These are phyloP conservation scores for Westerdykella aurantiaca DNA, from an alignment of 2,329 filamentous ascomycete genomes.

Conservation along the genomic window DNA sequence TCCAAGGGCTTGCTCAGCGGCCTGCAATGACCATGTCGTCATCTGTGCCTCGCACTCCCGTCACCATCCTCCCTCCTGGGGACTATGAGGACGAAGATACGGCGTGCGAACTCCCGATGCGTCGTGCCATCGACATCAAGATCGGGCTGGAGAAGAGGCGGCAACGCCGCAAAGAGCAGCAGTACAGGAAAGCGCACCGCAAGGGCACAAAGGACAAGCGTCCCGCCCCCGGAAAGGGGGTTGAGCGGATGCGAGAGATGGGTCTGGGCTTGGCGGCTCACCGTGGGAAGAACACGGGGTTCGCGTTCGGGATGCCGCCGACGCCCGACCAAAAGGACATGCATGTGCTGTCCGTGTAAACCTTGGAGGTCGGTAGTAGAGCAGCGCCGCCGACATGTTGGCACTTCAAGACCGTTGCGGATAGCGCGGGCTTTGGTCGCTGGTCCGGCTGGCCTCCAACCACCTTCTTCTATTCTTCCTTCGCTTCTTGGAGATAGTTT, in stretches of 20 bases:
- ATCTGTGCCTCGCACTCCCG: constrained; percentile 75
- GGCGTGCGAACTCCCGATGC: constrained; percentile 56
- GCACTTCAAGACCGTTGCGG: constrained; percentile 22
- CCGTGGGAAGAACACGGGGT: constrained; percentile 41
- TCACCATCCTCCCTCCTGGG: constrained; percentile 31
- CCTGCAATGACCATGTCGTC: constrained; percentile 72
- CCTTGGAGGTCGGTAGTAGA: constrained; percentile 22
- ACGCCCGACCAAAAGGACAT: constrained; percentile 32
- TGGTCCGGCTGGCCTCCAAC: background rate
- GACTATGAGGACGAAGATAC: constrained; percentile 39
- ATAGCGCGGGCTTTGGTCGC: background rate
- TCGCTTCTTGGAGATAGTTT: background rate
- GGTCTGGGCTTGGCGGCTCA: constrained; percentile 85
- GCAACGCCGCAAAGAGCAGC: constrained; percentile 87
- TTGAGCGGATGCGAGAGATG: constrained; percentile 87
- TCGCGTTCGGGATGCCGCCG: constrained; percentile 22
- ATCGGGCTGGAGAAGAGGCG: constrained; percentile 84
- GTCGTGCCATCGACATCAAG: constrained; percentile 96
- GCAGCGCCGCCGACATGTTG: constrained; percentile 34
- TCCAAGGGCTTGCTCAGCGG: constrained; percentile 53
- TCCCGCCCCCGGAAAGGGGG: constrained; percentile 76
- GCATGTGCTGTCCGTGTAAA: constrained; percentile 43
- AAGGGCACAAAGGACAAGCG: constrained; percentile 68
- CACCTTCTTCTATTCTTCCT: no score
- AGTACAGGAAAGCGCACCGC: constrained; percentile 82